Evolutionary conservation across 2,329 filamentous ascomycete genomes (phyloP).

Genomic region (Cladosporium sp.): DNA sequence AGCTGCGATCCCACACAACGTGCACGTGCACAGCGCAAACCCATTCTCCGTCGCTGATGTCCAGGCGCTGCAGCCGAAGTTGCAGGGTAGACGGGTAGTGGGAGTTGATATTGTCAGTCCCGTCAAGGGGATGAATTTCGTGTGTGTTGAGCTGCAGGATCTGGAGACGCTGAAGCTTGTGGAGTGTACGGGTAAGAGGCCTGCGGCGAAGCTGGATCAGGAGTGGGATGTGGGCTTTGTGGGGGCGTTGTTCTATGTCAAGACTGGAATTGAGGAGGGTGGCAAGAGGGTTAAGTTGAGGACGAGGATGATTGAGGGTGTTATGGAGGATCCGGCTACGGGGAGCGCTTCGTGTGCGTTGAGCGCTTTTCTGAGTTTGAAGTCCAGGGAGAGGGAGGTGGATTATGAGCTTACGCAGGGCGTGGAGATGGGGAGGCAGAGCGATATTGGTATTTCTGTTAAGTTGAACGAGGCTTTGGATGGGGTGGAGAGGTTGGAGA

Average conservation of each 20-base stretch:
- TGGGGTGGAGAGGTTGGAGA: conserved; percentile 37
- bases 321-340: conserved; percentile 48
- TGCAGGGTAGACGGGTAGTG: conserved; percentile 19
- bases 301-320: conserved; percentile 13
- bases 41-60: conserved; percentile 28
- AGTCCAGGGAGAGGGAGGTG: conserved; percentile 27
- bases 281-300: neutral
- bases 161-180: conserved; percentile 54
- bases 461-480: conserved; percentile 34
- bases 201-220: conserved; percentile 36
- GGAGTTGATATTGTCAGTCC: conserved; percentile 42
- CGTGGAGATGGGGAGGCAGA: conserved; percentile 49
- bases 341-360: conserved; percentile 49
- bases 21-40: conserved; percentile 53
- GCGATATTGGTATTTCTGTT: conserved; percentile 47
- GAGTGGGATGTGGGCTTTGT: conserved; percentile 54
- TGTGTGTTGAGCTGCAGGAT: conserved; percentile 59
- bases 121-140: conserved; percentile 70
- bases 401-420: conserved; percentile 46
- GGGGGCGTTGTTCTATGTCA: conserved; percentile 57
- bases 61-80: conserved; percentile 34
- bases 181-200: conserved; percentile 31
- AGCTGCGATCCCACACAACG: conserved; percentile 63
- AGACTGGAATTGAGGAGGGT: neutral
- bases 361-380: conserved; percentile 42